Conservation (phyloP, 2,329 filamentous ascomycete genomes). For the Metarhizium sp. region DNA sequence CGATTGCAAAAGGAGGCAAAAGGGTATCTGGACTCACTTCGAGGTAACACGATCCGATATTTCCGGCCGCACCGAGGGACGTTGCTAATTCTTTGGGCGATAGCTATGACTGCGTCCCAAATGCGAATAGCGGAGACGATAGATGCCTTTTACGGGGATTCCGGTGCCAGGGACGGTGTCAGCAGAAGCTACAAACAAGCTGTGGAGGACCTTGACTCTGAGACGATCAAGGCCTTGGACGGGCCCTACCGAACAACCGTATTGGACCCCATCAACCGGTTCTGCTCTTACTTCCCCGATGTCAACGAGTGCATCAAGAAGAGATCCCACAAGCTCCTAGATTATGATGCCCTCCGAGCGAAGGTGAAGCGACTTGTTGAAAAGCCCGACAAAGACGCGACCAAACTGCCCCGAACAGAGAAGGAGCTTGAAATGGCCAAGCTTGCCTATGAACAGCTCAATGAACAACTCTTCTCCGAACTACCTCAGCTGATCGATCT, state of each 20-base stretch:
- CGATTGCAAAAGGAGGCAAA: slow-evolving; percentile 96
- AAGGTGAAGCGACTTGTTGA: slow-evolving; percentile 96
- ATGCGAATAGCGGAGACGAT: slow-evolving; percentile 99
- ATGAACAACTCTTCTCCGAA: slow-evolving; percentile 90
- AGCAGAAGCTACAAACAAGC: slow-evolving; percentile 97
- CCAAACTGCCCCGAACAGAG: slow-evolving; percentile 89
- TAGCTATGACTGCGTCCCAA: slow-evolving; percentile 97
- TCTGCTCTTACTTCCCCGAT: slow-evolving; percentile 97
- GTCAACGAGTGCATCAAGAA: slow-evolving; percentile 99
- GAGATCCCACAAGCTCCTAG: slow-evolving; percentile 93
- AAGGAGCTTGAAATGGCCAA: slow-evolving; percentile 95
- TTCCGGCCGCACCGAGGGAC: not conserved
- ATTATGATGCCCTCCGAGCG: slow-evolving; percentile 91
- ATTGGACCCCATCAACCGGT: slow-evolving; percentile 87
- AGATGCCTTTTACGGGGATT: slow-evolving; percentile 97
- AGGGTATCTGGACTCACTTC: slow-evolving; percentile 89
- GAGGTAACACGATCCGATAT: slow-evolving; percentile 45
- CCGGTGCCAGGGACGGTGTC: slow-evolving; percentile 88
- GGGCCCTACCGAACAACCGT: slow-evolving; percentile 92
- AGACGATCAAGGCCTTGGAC: slow-evolving; percentile 97
- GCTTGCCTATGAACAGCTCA: slow-evolving; percentile 88
- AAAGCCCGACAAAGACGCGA: slow-evolving; percentile 97
- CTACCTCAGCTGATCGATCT: slow-evolving; percentile 93
- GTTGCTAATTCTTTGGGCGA: not conserved
- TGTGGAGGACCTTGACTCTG: slow-evolving; percentile 92